Conservation (phyloP, 257 asterid species). For the Galeopsis tetrahit region DNA sequence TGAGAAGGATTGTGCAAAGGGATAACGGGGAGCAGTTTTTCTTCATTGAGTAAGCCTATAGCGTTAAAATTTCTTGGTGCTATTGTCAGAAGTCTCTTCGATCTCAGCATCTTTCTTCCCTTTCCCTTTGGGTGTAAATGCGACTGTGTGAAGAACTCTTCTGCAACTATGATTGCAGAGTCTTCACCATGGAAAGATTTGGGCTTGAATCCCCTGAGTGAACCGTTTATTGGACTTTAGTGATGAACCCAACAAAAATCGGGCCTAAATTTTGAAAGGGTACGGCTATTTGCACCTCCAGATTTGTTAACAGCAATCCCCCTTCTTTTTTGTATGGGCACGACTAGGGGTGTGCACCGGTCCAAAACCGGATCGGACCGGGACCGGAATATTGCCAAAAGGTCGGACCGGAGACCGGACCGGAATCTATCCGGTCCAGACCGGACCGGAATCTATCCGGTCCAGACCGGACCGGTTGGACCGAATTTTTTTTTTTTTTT, state of each 20-base stretch:
- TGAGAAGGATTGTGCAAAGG: slow-evolving; percentile 53
- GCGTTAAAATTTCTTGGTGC: slow-evolving; percentile 40
- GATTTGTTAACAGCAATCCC: too few species aligned
- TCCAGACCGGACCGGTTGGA: too few species aligned
- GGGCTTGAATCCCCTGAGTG: background rate
- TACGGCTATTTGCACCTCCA: too few species aligned
- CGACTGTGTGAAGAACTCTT: slow-evolving; percentile 15
- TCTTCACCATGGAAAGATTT: background rate
- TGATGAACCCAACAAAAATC: background rate
- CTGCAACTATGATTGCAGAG: background rate
- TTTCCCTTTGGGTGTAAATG: background rate
- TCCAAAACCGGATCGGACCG: too few species aligned
- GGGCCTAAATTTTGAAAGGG: background rate
- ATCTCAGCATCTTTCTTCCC: slow-evolving; percentile 54
- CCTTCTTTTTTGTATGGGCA: too few species aligned
- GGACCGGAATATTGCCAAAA: too few species aligned
- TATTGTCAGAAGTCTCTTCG: slow-evolving; percentile 50
- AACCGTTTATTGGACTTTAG: background rate
- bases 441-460: too few species aligned
- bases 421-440: too few species aligned
- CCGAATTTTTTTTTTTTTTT: too few species aligned
- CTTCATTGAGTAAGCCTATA: slow-evolving; percentile 29
- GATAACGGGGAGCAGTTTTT: slow-evolving; percentile 36
- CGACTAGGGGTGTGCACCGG: too few species aligned
- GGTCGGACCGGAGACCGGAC: too few species aligned